Base-by-base conservation (phyloP, 208 protist genomes). In the Histomonas meleagridis region DNA sequence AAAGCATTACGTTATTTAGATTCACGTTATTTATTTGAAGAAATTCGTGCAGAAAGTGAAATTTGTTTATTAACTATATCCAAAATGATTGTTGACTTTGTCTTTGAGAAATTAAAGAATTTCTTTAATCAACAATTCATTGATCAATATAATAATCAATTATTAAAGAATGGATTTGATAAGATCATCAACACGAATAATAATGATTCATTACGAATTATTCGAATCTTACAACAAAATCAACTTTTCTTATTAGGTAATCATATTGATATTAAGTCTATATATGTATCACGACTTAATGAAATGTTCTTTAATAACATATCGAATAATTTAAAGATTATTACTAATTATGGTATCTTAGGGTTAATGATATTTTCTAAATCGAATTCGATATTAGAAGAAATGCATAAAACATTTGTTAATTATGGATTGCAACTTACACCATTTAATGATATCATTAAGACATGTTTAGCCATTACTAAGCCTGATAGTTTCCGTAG, bases 51-150 rank as follows among this genome's bases (percentile, higher is more conserved):
- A 12, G 76, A 86, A 86, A 18, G 46, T 32, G 35, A 55, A 51
- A 55, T 86, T 9, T 43, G n/a, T 26, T 43, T 86, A n/a, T 32
- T 55, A 4, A 51, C 76, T 26, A 86, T 86, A 26, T 51, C 76
- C 32, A 86, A 55, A 7, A 86, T 86, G 76, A 86, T 86, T 86
- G 51, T 16, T 16, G 76, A 86, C 14, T 86, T 32, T 38, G 76
- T 46, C 0, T 86, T 86, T 28, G 16, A 86, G 14, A 43, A 86
- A 43, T 18, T 86, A 18, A 32, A 26, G 7, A 55, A 32, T 18
- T 86, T 51, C 76, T 10, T 55, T 26, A 57, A 18, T 3, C 18
- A 86, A 14, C 10, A 16, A 32, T 86, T 55, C 26, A 38, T 28
- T 28, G 76, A 86, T 16, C 7, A n/a, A 65, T 65, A n/a, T 65